Evolutionary conservation across 352 stramenopile species (phyloP), one percentile per base, ranked within the genome.

Genomic region (Globisporangium lucens): DNA sequence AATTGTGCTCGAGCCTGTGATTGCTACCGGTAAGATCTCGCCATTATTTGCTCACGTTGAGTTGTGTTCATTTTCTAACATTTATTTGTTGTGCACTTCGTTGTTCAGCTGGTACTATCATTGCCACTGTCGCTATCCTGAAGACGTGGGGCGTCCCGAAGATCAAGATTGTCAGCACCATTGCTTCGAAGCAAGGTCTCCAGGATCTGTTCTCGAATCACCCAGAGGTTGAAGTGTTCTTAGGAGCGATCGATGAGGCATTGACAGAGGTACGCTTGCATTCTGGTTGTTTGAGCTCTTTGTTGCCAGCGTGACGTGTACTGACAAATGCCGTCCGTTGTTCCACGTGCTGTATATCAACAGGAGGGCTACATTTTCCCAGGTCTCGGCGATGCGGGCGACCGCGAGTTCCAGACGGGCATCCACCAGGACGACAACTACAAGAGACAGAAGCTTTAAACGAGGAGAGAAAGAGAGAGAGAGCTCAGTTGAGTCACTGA

Each of bases 1-100:
- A 9, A 98, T 99, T 67, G 82, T 99, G 29, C 76, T 99, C 36
- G 97, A 99, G 79, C 97, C 97, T 20, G 84, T 99, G 56, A 99
- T 99, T 74, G 95, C 94, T 12, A 99, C 95, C 24, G 88, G 88
- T 93, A 70, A 30, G 22, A 12, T 43, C n/a, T 30, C 9, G 8
- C 52, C 5, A 29, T 10, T n/a, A 46, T 20, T 17, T 43, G 62
- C 10, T 41, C 22, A 43, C 20, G 35, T 47, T 49, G n/a, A 13
- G 15, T 12, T n/a, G 51, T 20, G 20, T 29, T n/a, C 36, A 53
- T 49, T 35, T 35, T 13, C 27, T 55, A 12, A 41, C 38, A 56
- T 57, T 4, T 2, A 20, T 15, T 49, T 8, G 17, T 24, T 51
- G 17, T 51, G 17, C 17, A 51, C 9, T 24, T n/a, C 22, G 12